phyloP scores from a whole-genome alignment of 768 basidiomycete species.

The Mycena latifolia region DNA sequence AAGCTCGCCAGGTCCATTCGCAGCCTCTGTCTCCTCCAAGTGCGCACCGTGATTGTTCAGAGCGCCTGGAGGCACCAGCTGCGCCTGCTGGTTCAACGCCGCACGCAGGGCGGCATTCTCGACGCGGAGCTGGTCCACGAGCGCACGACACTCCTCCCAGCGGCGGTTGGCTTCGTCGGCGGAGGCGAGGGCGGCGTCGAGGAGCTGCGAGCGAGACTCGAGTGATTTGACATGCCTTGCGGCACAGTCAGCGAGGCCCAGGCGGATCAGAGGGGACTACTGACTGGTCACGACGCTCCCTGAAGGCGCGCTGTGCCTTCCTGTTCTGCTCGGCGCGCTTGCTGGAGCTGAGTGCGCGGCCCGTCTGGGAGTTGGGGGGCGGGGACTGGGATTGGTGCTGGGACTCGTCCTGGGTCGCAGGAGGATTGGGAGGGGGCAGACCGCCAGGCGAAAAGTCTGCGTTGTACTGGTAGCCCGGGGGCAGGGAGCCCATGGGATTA shows the following conservation, averaged over 20 bases:
- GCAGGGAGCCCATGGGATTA: conserved; percentile 56
- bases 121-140: conserved; percentile 89
- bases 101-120: conserved; percentile 86
- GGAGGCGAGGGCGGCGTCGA: conserved; percentile 87
- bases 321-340: conserved; percentile 96
- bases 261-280: conserved; percentile 44
- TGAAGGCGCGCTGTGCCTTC: conserved; percentile 92
- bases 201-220: conserved; percentile 86
- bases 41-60: conserved; percentile 31
- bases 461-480: conserved; percentile 63
- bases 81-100: conserved; percentile 65
- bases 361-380: conserved; percentile 46
- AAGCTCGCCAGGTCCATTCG: conserved; percentile 24
- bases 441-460: conserved; percentile 69
- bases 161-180: conserved; percentile 91
- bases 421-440: conserved; percentile 51
- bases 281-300: conserved; percentile 91
- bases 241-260: conserved; percentile 29
- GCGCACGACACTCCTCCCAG: conserved; percentile 91
- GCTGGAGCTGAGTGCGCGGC: conserved; percentile 77
- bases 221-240: conserved; percentile 87
- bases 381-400: conserved; percentile 47
- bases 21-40: conserved; percentile 26
- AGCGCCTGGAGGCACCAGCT: conserved; percentile 44
- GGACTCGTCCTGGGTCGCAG: conserved; percentile 41